phyloP scores from a whole-genome alignment of 352 stramenopile genomes.

The Elongisporangium prolatum region DNA sequence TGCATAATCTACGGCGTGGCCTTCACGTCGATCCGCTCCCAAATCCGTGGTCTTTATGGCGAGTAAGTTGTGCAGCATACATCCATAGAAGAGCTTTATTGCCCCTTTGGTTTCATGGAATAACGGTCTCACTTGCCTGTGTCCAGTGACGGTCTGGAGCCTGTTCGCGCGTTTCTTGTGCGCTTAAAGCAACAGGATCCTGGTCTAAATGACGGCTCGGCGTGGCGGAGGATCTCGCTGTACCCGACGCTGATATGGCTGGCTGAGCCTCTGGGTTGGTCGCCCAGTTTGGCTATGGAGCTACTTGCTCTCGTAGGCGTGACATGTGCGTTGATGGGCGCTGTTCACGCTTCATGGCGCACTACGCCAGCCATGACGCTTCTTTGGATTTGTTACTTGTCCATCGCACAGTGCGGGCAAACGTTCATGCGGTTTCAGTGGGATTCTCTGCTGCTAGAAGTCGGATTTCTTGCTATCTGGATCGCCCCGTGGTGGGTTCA shows the following conservation, averaged over 20 bases:
- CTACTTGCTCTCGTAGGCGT: constrained; percentile 32
- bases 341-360: constrained; percentile 23
- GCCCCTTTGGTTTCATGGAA: neutral
- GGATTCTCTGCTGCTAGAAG: constrained; percentile 90
- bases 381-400: constrained; percentile 69
- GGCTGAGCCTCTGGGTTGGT: constrained; percentile 34
- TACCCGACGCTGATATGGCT: constrained; percentile 62
- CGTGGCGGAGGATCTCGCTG: constrained; percentile 12
- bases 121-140: constrained; percentile 5
- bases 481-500: constrained; percentile 34
- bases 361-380: constrained; percentile 24
- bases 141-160: constrained; percentile 46
- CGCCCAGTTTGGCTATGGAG: constrained; percentile 45
- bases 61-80: constrained; percentile 25
- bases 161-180: constrained; percentile 46
- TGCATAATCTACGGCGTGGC: constrained; percentile 47
- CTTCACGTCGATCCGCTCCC: constrained; percentile 76
- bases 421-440: constrained; percentile 92
- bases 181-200: constrained; percentile 20
- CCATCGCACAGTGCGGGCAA: constrained; percentile 70
- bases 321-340: constrained; percentile 22
- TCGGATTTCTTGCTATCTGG: constrained; percentile 63
- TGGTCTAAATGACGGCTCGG: constrained; percentile 9
- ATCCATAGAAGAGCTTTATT: neutral
- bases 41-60: constrained; percentile 81